phyloP scores from a whole-genome alignment of 139 green algal genomes.

The Dunaliella sp. region DNA sequence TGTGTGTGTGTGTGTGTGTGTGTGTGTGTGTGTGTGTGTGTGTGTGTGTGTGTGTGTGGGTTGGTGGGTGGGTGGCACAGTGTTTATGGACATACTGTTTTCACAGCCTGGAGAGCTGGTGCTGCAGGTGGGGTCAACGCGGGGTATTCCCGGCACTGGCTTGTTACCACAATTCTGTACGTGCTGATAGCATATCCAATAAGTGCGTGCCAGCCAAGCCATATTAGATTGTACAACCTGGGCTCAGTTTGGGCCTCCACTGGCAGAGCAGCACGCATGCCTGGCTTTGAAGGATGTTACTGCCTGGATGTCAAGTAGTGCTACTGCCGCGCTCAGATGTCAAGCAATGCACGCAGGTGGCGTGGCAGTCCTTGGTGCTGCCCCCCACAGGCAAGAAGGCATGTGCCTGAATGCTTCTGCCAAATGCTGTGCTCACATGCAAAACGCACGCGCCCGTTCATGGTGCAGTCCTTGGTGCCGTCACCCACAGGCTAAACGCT shows the following conservation, averaged over 20 bases:
- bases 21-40: not conserved
- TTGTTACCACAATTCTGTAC: too few species aligned
- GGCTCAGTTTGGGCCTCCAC: not conserved
- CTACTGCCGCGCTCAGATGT: too few species aligned
- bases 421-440: not conserved
- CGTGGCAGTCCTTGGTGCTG: not conserved
- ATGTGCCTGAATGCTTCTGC: not conserved
- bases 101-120: slow-evolving; percentile 35
- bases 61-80: not conserved
- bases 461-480: too few species aligned
- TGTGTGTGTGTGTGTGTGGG: not conserved
- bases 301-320: not conserved
- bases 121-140: slow-evolving; percentile 33
- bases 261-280: not conserved
- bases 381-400: not conserved
- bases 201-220: not conserved
- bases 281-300: not conserved
- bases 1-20: not conserved
- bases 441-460: not conserved
- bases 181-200: too few species aligned
- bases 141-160: too few species aligned
- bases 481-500: too few species aligned
- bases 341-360: too few species aligned
- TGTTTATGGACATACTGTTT: slow-evolving; percentile 13
- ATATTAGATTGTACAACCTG: not conserved